A percentile compares a stretch with the other conserved stretches of the same genome.
Conservation (phyloP, 2,329 filamentous ascomycete genomes). For the Fusarium drepaniforme region DNA sequence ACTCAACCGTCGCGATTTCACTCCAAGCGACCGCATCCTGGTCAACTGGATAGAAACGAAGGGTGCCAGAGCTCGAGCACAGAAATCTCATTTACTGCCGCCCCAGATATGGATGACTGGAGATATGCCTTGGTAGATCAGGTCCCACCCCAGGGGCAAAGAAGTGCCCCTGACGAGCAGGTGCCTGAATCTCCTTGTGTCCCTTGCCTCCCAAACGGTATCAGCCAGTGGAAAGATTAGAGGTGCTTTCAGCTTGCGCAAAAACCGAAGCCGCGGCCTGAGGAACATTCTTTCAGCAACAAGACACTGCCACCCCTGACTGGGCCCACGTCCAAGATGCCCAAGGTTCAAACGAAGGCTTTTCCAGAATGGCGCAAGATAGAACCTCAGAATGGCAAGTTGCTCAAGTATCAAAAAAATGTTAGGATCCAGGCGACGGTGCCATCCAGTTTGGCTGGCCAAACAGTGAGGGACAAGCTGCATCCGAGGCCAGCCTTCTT, state of each 20-base stretch:
- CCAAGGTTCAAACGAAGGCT: slow-evolving; percentile 14
- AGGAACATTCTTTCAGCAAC: neutral
- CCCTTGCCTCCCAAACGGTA: slow-evolving; percentile 45
- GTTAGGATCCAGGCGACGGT: neutral
- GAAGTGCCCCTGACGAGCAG: slow-evolving; percentile 21
- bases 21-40: slow-evolving; percentile 17
- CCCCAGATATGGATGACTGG: slow-evolving; percentile 49
- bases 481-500: slow-evolving; percentile 24
- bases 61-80: slow-evolving; percentile 44
- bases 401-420: neutral
- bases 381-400: neutral
- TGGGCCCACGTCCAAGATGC: slow-evolving; percentile 26
- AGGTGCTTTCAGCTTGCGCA: slow-evolving; percentile 35
- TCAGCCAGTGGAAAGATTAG: slow-evolving; percentile 37
- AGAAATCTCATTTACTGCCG: slow-evolving; percentile 48
- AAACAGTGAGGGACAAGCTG: neutral
- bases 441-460: neutral
- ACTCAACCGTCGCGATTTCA: slow-evolving; percentile 1
- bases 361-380: slow-evolving; percentile 29
- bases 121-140: slow-evolving; percentile 51
- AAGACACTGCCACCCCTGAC: slow-evolving; percentile 3
- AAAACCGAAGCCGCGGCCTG: slow-evolving; percentile 21
- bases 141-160: slow-evolving; percentile 38
- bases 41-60: slow-evolving; percentile 48
- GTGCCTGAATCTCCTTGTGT: slow-evolving; percentile 35